A percentile compares a stretch with the other conserved stretches of the same genome.
Conservation (phyloP, 2,329 filamentous ascomycete species). For the Zopfia rhizophila region DNA sequence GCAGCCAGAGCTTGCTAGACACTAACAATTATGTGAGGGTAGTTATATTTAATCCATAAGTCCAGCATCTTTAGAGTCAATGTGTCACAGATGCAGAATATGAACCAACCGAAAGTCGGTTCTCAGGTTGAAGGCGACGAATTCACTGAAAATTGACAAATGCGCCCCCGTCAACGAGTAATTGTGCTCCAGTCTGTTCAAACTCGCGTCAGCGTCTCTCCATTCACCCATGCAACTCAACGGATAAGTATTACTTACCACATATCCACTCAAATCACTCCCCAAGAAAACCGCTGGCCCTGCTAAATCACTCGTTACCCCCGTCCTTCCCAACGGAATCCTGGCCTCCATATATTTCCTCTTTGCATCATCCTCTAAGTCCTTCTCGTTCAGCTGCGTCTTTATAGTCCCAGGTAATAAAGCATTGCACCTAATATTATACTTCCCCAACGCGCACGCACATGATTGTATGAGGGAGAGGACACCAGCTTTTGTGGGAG, state of each 20-base stretch:
- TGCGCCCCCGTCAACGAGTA: conserved; percentile 87
- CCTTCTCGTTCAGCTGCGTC: conserved; percentile 86
- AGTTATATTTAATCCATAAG: too few relatives aligned
- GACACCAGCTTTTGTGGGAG: conserved; percentile 84
- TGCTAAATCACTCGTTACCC: conserved; percentile 76
- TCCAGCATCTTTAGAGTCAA: too few relatives aligned
- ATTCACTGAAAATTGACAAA: conserved; percentile 94
- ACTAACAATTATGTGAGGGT: too few relatives aligned
- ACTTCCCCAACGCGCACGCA: conserved; percentile 79
- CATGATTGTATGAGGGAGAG: conserved; percentile 84
- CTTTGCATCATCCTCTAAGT: conserved; percentile 79
- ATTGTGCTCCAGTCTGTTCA: conserved; percentile 76
- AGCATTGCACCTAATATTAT: conserved; percentile 84
- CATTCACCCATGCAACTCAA: neutral
- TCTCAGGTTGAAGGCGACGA: too few relatives aligned
- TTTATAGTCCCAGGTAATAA: conserved; percentile 83
- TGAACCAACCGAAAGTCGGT: too few relatives aligned
- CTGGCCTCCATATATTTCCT: conserved; percentile 80
- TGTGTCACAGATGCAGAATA: too few relatives aligned
- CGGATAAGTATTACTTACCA: conserved; percentile 27
- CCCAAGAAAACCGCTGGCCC: conserved; percentile 88
- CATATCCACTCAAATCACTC: conserved; percentile 69
- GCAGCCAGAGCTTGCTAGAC: too few relatives aligned
- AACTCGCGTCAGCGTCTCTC: neutral
- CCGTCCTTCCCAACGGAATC: conserved; percentile 81